A percentile compares a stretch with the other conserved stretches of the same genome.
Evolutionary conservation across 768 basidiomycete species (phyloP).

Genomic region (Mycena vulgaris): DNA sequence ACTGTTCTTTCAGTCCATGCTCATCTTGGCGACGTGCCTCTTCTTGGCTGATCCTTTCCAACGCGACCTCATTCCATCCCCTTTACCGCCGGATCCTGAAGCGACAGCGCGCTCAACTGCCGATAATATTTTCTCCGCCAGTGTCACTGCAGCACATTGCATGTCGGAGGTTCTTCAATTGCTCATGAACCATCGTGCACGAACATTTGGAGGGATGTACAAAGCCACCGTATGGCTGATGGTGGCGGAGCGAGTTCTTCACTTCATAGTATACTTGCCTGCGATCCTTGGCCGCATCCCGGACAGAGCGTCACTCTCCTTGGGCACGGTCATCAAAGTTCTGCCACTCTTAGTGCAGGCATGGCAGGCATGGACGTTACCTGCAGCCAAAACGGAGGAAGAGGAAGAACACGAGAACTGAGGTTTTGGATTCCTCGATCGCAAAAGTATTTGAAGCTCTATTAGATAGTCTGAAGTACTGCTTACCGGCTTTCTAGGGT

Average conservation of each 20-base stretch:
- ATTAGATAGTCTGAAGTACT: slow-evolving; percentile 11
- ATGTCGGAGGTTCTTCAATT: slow-evolving; percentile 26
- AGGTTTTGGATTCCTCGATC: slow-evolving; percentile 16
- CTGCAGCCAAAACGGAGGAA: slow-evolving; percentile 14
- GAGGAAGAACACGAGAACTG: slow-evolving; percentile 21
- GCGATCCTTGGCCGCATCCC: slow-evolving; percentile 24
- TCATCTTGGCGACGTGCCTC: slow-evolving; percentile 23
- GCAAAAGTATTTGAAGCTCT: slow-evolving; percentile 10
- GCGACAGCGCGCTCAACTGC: slow-evolving; percentile 21
- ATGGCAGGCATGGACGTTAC: slow-evolving; percentile 24
- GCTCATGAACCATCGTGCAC: slow-evolving; percentile 27
- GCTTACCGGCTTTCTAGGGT: slow-evolving; percentile 7
- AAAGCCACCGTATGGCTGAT: slow-evolving; percentile 20
- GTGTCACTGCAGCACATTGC: slow-evolving; percentile 13
- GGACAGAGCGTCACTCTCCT: slow-evolving; percentile 19
- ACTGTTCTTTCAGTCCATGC: slow-evolving; percentile 18
- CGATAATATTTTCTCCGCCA: slow-evolving; percentile 16
- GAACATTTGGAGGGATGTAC: slow-evolving; percentile 28
- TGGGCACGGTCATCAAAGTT: slow-evolving; percentile 16
- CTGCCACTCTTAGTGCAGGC: slow-evolving; percentile 17
- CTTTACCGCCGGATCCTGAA: slow-evolving; percentile 22
- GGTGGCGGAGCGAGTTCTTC: slow-evolving; percentile 22
- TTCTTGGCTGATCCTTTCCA: slow-evolving; percentile 22
- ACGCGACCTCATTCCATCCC: slow-evolving; percentile 19
- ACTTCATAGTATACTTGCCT: slow-evolving; percentile 18